A percentile compares a stretch with the other conserved stretches of the same genome.
Conservation (phyloP, 2,329 filamentous ascomycete genomes). For the Aspergillus sp. region DNA sequence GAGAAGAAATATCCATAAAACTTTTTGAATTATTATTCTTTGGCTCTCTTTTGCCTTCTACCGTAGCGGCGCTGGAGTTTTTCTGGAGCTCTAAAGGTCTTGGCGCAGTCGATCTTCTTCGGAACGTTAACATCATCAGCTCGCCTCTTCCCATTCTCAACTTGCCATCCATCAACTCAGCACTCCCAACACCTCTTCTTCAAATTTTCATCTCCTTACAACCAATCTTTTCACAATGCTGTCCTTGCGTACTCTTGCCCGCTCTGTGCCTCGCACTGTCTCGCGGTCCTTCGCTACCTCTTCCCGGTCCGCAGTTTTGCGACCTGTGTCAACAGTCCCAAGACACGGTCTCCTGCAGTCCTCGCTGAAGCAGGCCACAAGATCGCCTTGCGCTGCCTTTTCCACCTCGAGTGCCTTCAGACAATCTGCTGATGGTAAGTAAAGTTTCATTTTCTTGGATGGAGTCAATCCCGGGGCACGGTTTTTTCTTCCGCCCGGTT, state of each 20-base stretch:
- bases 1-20: background rate
- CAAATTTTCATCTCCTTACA: background rate
- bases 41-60: no score
- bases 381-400: slow-evolving; percentile 41
- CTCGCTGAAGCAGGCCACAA: slow-evolving; percentile 41
- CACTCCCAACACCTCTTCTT: background rate
- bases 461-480: no score
- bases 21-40: background rate
- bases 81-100: slow-evolving; percentile 2
- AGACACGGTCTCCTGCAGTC: slow-evolving; percentile 48
- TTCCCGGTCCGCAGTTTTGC: slow-evolving; percentile 40
- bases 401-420: slow-evolving; percentile 40
- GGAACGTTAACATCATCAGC: slow-evolving; percentile 22
- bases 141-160: slow-evolving; percentile 8
- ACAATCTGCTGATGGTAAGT: slow-evolving; percentile 44
- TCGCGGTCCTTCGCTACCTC: slow-evolving; percentile 52
- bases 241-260: slow-evolving; percentile 61
- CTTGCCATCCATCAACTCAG: slow-evolving; percentile 1
- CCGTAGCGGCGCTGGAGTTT: background rate
- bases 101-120: slow-evolving; percentile 16
- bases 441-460: background rate
- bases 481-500: background rate
- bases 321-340: slow-evolving; percentile 46
- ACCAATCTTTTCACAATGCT: slow-evolving; percentile 53
- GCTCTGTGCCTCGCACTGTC: slow-evolving; percentile 62